A percentile compares a stretch with the other conserved stretches of the same genome.
Conservation (phyloP, 352 stramenopile species). For the Globisporangium yorkense region DNA sequence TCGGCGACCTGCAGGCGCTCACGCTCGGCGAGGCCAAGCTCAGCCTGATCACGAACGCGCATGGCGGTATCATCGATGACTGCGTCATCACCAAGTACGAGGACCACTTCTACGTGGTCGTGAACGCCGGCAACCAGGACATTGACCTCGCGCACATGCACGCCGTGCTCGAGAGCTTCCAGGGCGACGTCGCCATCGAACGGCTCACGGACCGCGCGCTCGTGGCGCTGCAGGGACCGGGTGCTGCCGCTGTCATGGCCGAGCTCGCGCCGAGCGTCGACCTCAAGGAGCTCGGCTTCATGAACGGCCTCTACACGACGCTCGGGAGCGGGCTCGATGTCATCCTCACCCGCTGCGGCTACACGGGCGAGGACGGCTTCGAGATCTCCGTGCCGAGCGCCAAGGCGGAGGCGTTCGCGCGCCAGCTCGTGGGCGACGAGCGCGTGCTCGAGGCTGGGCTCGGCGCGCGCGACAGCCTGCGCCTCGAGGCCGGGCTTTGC, state of each 20-base stretch:
- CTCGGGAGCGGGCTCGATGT: constrained; percentile 72
- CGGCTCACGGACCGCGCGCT: constrained; percentile 92
- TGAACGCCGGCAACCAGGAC: constrained; percentile 98
- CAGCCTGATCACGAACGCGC: constrained; percentile 94
- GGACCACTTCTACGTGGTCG: constrained; percentile 93
- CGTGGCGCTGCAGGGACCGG: constrained; percentile 94
- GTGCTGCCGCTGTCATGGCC: constrained; percentile 80
- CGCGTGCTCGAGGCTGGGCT: constrained; percentile 91
- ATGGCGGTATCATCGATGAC: constrained; percentile 98
- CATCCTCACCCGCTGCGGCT: constrained; percentile 94
- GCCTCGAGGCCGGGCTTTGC: constrained; percentile 97
- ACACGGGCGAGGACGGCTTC: constrained; percentile 99
- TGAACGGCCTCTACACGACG: constrained; percentile 90
- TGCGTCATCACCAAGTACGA: constrained; percentile 96
- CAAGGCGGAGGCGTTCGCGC: constrained; percentile 47
- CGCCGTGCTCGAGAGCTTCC: constrained; percentile 70
- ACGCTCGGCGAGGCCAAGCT: constrained; percentile 87
- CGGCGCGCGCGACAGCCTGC: constrained; percentile 95
- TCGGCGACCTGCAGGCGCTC: constrained; percentile 92
- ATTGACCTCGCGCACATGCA: constrained; percentile 94
- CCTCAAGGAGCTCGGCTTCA: constrained; percentile 93
- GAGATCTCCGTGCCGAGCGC: constrained; percentile 91
- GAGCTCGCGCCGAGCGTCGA: constrained; percentile 87
- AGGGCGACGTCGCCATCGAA: constrained; percentile 93
- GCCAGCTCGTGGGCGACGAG: constrained; percentile 51